Conservation (phyloP, 805 yeast genomes). For the Wickerhamiella cacticola region DNA sequence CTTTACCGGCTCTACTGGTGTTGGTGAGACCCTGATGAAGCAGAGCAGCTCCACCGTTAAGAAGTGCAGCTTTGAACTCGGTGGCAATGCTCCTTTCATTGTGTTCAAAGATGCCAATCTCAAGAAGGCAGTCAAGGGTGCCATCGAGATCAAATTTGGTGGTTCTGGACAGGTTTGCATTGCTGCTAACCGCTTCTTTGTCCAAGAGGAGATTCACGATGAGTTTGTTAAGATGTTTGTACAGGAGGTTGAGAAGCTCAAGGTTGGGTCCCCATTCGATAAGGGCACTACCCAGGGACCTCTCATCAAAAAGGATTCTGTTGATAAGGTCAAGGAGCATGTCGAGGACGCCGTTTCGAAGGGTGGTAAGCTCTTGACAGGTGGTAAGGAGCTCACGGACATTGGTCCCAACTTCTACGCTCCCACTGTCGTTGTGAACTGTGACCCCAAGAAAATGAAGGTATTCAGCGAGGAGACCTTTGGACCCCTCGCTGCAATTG, state of each 20-base stretch:
- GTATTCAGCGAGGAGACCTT: conserved; percentile 64
- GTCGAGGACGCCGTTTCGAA: conserved; percentile 52
- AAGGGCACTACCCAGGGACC: conserved; percentile 61
- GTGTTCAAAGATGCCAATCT: conserved; percentile 64
- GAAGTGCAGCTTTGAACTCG: conserved; percentile 61
- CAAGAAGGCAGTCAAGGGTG: conserved; percentile 53
- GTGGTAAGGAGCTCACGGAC: conserved; percentile 45
- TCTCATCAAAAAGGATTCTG: conserved; percentile 49
- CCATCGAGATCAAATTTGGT: conserved; percentile 56
- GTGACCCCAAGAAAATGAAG: conserved; percentile 39
- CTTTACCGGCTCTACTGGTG: conserved; percentile 67
- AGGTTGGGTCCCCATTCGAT: conserved; percentile 52
- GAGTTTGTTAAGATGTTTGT: conserved; percentile 42
- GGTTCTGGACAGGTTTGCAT: conserved; percentile 76
- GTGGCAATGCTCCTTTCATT: conserved; percentile 72
- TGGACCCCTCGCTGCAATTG: conserved; percentile 70
- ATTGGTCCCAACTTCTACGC: conserved; percentile 58
- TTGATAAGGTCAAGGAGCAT: conserved; percentile 48
- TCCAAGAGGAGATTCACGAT: conserved; percentile 55
- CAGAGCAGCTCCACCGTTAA: conserved; percentile 51
- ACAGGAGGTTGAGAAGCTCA: conserved; percentile 34
- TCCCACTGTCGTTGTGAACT: conserved; percentile 53
- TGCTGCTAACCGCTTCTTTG: conserved; percentile 60
- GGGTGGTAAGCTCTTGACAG: conserved; percentile 53
- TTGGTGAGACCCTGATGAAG: conserved; percentile 54